phyloP scores from a whole-genome alignment of 148 eudicot genomes.

The Heliosperma pusillum region DNA sequence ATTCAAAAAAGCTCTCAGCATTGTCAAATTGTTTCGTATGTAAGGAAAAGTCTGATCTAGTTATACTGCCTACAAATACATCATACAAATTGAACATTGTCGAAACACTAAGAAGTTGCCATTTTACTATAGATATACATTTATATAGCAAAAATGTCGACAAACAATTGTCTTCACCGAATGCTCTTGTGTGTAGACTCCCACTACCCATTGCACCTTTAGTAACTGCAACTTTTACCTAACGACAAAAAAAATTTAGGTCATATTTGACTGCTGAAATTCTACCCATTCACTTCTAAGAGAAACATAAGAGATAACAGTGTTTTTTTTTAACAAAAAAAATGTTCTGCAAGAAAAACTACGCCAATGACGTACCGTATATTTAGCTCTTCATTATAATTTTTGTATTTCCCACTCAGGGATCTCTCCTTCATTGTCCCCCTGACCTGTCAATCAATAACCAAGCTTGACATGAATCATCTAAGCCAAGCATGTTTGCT shows the following conservation, averaged over 20 bases:
- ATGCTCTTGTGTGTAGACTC: constrained; percentile 31
- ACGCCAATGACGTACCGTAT: constrained; percentile 53
- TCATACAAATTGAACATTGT: constrained; percentile 15
- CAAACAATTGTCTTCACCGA: constrained; percentile 26
- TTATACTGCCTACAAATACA: constrained; percentile 13
- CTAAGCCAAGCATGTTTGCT: constrained; percentile 23
- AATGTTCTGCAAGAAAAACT: constrained; percentile 30
- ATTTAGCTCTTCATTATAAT: constrained; percentile 47
- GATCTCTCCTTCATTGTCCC: constrained; percentile 64
- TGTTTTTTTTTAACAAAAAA: constrained; percentile 31
- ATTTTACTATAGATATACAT: constrained; percentile 16
- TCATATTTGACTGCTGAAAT: constrained; percentile 30
- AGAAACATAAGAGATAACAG: neutral
- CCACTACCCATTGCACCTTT: constrained; percentile 43
- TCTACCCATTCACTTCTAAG: constrained; percentile 28
- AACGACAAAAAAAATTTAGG: constrained; percentile 39
- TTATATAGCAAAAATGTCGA: constrained; percentile 14
- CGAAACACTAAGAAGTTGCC: neutral
- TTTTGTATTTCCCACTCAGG: constrained; percentile 48
- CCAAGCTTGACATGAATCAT: constrained; percentile 53
- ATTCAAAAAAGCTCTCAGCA: constrained; percentile 2
- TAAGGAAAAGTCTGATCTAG: constrained; percentile 2
- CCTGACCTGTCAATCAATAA: constrained; percentile 91
- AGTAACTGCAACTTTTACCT: constrained; percentile 45
- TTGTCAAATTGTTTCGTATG: neutral